Percentiles rank a stretch among this genome's conserved stretches.
Evolutionary conservation across 371 early-diverging fungal genomes (phyloP).

Genomic region (Phascolomyces articulosus): DNA sequence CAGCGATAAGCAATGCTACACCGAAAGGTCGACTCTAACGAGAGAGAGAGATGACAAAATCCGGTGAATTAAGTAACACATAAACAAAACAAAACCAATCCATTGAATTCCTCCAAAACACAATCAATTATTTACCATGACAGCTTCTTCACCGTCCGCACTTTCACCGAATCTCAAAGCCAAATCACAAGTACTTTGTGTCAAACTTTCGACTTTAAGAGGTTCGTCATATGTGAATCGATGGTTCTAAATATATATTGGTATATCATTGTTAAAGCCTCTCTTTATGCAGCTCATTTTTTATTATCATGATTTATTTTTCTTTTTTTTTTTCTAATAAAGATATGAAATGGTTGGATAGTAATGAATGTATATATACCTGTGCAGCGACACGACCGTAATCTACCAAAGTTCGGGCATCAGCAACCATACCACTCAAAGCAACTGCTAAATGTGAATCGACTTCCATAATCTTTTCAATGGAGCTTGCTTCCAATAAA

Average conservation of each 20-base stretch:
- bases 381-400: conserved; percentile 96
- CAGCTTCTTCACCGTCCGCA: conserved; percentile 93
- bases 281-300: too few relatives aligned
- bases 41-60: too few relatives aligned
- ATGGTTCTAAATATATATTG: conserved; percentile 75
- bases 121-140: conserved; percentile 74
- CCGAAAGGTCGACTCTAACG: conserved; percentile 98
- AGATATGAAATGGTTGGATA: too few relatives aligned
- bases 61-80: too few relatives aligned
- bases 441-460: conserved; percentile 96
- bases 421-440: conserved; percentile 97
- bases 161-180: conserved; percentile 97
- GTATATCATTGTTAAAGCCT: too few relatives aligned
- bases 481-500: conserved; percentile 90
- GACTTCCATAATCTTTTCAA: conserved; percentile 97
- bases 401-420: conserved; percentile 96
- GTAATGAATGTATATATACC: conserved; percentile 44
- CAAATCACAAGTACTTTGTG: conserved; percentile 97
- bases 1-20: conserved; percentile 97
- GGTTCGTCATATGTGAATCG: conserved; percentile 93
- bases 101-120: neutral
- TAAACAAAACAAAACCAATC: too few relatives aligned
- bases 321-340: too few relatives aligned
- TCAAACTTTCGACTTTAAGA: conserved; percentile 94
- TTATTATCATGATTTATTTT: too few relatives aligned